phyloP scores from a whole-genome alignment of 192 early-diverging fungal genomes.

The Coemansia sp. region DNA sequence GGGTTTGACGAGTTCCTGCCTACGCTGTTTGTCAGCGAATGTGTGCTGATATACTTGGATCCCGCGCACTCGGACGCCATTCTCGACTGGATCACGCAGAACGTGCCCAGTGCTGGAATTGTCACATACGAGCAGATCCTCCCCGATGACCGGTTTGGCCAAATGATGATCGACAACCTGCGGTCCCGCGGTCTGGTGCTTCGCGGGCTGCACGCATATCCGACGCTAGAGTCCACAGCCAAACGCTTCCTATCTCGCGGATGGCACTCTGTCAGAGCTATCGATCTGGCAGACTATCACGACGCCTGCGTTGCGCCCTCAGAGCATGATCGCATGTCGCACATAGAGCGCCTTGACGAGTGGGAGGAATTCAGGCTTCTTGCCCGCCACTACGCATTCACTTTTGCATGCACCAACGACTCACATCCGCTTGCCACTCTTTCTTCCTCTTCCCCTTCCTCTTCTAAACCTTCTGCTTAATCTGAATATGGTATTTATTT shows the following conservation, averaged over 20 bases:
- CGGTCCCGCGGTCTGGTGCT: conserved; percentile 74
- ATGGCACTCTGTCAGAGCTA: conserved; percentile 60
- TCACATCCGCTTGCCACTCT: conserved; percentile 2
- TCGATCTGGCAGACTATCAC: conserved; percentile 57
- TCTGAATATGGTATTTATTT: background rate
- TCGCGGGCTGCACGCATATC: conserved; percentile 71
- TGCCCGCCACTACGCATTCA: conserved; percentile 82
- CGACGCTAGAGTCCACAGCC: conserved; percentile 69
- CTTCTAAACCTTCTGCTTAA: no score
- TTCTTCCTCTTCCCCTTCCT: no score
- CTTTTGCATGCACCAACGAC: conserved; percentile 59
- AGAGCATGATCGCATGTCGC: conserved; percentile 59
- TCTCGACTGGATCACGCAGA: conserved; percentile 66
- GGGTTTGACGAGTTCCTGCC: conserved; percentile 58
- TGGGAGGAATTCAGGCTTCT: conserved; percentile 88
- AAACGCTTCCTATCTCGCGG: conserved; percentile 64
- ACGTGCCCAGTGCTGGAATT: conserved; percentile 58
- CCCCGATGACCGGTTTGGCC: conserved; percentile 88
- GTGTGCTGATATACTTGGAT: conserved; percentile 87
- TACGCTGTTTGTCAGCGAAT: conserved; percentile 92
- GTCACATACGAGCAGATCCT: conserved; percentile 90
- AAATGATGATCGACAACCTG: conserved; percentile 89
- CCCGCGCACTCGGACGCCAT: conserved; percentile 65
- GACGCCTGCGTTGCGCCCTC: conserved; percentile 7
- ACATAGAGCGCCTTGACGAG: conserved; percentile 87